Percentiles rank a stretch among this genome's conserved stretches.
Evolutionary conservation across 495 filamentous ascomycete genomes (phyloP).

Genomic region (Penicillium argentinense): DNA sequence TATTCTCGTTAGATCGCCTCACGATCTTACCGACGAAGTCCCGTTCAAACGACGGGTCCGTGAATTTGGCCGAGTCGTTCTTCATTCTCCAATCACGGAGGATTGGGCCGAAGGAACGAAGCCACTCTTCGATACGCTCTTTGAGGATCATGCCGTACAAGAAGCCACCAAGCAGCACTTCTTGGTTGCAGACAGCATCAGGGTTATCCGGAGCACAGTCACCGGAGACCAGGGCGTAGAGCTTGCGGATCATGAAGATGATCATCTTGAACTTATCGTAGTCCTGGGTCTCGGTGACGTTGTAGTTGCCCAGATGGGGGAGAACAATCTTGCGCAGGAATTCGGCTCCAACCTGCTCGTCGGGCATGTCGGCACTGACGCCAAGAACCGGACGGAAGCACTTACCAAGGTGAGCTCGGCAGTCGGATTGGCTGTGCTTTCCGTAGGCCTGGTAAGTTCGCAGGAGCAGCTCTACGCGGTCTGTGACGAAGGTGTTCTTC

Average conservation of each 20-base stretch:
- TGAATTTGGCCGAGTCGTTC: constrained; percentile 63
- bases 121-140: constrained; percentile 86
- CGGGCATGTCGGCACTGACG: constrained; percentile 72
- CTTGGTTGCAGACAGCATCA: constrained; percentile 92
- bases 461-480: constrained; percentile 87
- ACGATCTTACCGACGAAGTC: constrained; percentile 80
- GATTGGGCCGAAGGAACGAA: constrained; percentile 61
- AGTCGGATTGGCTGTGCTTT: constrained; percentile 73
- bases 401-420: constrained; percentile 78
- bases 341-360: constrained; percentile 85
- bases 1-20: constrained; percentile 77
- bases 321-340: constrained; percentile 88
- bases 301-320: constrained; percentile 79
- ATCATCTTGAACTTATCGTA: constrained; percentile 92
- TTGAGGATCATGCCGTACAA: constrained; percentile 95
- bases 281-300: constrained; percentile 79
- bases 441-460: constrained; percentile 90
- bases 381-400: constrained; percentile 86
- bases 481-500: constrained; percentile 89
- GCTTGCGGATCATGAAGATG: constrained; percentile 92
- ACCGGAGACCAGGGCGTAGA: constrained; percentile 88
- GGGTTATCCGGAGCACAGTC: constrained; percentile 94
- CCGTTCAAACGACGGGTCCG: constrained; percentile 66
- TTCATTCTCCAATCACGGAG: constrained; percentile 69
- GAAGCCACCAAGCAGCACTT: constrained; percentile 88